phyloP scores from a whole-genome alignment of 2,329 filamentous ascomycete species.

The Ophiostoma ulmi region DNA sequence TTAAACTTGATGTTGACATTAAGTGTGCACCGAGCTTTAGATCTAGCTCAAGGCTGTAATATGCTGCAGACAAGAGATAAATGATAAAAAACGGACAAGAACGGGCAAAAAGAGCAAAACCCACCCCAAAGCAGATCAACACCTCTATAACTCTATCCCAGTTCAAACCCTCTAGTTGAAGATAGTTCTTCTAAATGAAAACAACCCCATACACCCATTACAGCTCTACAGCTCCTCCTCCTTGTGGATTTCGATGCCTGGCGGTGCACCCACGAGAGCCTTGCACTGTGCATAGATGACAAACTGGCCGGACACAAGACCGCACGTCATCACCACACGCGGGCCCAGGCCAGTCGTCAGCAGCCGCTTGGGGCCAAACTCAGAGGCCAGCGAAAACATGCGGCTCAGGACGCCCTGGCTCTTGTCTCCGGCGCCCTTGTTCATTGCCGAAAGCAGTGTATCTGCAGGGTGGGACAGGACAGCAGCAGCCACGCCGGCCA shows the following conservation, averaged over 20 bases:
- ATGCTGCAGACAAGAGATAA: not conserved
- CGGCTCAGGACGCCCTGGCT: conserved; percentile 45
- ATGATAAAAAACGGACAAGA: not conserved
- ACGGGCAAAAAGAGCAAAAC: not conserved
- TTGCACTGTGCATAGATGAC: conserved; percentile 54
- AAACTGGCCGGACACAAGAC: conserved; percentile 49
- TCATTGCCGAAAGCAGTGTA: conserved; percentile 51
- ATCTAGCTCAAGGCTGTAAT: not conserved
- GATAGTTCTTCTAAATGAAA: not conserved
- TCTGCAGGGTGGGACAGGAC: conserved; percentile 87
- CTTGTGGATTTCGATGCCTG: conserved; percentile 51
- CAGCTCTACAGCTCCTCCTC: conserved; percentile 31
- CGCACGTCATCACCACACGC: conserved; percentile 50
- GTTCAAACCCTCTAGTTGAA: no score
- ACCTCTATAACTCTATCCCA: not conserved
- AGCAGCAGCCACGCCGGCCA: conserved; percentile 83
- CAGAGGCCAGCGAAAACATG: conserved; percentile 48
- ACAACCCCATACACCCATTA: conserved; percentile 4
- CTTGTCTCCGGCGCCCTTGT: conserved; percentile 49
- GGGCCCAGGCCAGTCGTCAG: conserved; percentile 46
- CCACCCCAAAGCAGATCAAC: not conserved
- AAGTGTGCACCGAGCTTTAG: not conserved
- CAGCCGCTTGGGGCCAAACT: conserved; percentile 48
- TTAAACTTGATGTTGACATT: not conserved
- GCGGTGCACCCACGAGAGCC: conserved; percentile 47